A percentile compares a stretch with the other conserved stretches of the same genome.
phyloP scores from a whole-genome alignment of 139 green algal species.

The Chlorella sp. region DNA sequence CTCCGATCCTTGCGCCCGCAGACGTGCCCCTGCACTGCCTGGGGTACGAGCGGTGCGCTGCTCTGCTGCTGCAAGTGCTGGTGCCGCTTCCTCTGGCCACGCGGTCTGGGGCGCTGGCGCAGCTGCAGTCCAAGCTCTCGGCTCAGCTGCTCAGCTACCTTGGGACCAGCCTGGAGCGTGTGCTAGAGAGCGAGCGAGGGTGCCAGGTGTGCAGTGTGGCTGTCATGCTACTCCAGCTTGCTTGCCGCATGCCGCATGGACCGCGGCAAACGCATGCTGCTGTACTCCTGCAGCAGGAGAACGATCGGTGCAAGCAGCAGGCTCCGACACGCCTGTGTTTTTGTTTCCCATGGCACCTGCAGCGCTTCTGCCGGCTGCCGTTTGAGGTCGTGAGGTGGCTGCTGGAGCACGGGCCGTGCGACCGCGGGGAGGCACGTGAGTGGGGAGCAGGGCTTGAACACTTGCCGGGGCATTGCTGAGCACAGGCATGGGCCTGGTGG shows the following conservation, averaged over 20 bases:
- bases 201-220: constrained; percentile 18
- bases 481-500: too few relatives aligned
- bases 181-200: constrained; percentile 28
- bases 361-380: constrained; percentile 27
- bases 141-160: constrained; percentile 27
- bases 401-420: constrained; percentile 12
- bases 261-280: too few relatives aligned
- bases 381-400: constrained; percentile 17
- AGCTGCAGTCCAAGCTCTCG: constrained; percentile 23
- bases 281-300: not conserved
- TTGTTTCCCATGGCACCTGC: not conserved
- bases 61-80: constrained; percentile 31
- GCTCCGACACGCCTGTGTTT: not conserved
- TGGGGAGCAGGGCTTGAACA: not conserved
- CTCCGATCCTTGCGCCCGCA: not conserved
- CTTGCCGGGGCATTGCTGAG: too few relatives aligned
- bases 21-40: constrained; percentile 4
- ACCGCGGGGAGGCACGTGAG: constrained; percentile 23
- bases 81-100: constrained; percentile 7
- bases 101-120: not conserved
- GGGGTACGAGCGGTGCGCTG: constrained; percentile 11
- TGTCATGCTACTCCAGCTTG: not conserved
- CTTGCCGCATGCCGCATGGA: too few relatives aligned
- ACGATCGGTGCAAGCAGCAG: not conserved
- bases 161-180: constrained; percentile 11